A percentile compares a stretch with the other conserved stretches of the same genome.
Conservation (phyloP, 305 asterid genomes). For the Solanum hybrid region DNA sequence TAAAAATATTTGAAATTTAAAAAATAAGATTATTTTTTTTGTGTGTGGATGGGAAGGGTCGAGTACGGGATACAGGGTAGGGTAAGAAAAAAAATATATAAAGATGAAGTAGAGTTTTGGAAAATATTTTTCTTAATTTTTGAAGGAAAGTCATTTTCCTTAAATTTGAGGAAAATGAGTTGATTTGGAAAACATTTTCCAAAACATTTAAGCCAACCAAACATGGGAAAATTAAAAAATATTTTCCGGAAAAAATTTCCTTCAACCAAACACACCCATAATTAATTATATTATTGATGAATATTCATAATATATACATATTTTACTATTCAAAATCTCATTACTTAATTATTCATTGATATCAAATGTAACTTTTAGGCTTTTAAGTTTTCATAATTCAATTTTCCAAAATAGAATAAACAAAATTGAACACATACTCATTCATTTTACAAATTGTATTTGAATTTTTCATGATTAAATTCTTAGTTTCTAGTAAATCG, state of each 20-base stretch:
- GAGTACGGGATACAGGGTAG: no score
- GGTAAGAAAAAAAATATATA: no score
- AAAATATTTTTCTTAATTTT: no score
- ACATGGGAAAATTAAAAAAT: no score
- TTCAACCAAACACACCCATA: background rate
- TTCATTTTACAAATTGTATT: background rate
- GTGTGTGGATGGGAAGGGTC: no score
- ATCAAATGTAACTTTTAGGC: background rate
- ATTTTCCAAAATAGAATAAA: background rate
- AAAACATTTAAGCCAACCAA: background rate
- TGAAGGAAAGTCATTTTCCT: no score
- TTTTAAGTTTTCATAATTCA: background rate
- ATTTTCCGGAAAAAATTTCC: no score
- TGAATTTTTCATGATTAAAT: background rate
- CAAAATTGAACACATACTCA: background rate
- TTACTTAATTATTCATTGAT: background rate
- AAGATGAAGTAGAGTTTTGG: no score
- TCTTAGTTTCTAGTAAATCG: background rate
- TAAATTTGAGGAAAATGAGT: background rate
- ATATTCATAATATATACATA: background rate
- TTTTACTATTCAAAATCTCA: background rate
- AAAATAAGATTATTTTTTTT: no score
- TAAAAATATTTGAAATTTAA: no score
- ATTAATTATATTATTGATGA: background rate
- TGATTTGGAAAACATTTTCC: no score